These are phyloP conservation scores for Retiboletus flavoniger DNA, from an alignment of 1,284 basidiomycete genomes.

Conservation along the genomic window DNA sequence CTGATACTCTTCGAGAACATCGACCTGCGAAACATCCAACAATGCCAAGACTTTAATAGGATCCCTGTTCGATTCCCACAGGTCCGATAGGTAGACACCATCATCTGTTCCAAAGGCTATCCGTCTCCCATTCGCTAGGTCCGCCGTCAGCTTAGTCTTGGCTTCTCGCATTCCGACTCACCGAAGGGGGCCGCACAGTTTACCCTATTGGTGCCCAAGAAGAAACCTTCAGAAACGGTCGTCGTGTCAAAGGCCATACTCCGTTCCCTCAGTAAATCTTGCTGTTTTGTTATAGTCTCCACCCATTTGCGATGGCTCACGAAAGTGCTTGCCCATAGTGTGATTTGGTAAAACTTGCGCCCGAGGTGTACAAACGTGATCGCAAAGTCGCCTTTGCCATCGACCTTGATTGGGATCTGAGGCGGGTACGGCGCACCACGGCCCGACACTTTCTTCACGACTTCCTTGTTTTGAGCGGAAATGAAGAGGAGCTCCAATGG, in stretches of 20 bases:
- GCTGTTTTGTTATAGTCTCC: constrained; percentile 89
- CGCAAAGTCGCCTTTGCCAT: constrained; percentile 86
- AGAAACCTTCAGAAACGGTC: constrained; percentile 85
- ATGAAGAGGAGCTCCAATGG: constrained; percentile 92
- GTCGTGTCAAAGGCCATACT: constrained; percentile 88
- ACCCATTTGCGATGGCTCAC: constrained; percentile 93
- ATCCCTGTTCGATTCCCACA: constrained; percentile 73
- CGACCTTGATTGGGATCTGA: constrained; percentile 52
- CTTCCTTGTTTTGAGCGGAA: constrained; percentile 51
- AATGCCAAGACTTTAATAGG: constrained; percentile 91
- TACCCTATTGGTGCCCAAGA: constrained; percentile 79
- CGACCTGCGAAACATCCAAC: constrained; percentile 91
- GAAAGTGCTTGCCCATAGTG: constrained; percentile 89
- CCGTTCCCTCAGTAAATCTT: constrained; percentile 80
- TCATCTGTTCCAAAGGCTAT: constrained; percentile 97
- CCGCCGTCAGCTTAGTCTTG: constrained; percentile 10
- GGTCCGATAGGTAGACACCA: constrained; percentile 92
- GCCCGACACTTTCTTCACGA: constrained; percentile 50
- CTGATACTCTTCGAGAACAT: constrained; percentile 95
- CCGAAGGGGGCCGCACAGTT: constrained; percentile 95
- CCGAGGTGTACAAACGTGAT: constrained; percentile 95
- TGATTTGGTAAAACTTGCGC: constrained; percentile 89
- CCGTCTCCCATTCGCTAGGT: constrained; percentile 75
- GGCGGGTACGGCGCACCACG: constrained; percentile 51
- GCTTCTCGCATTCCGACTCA: constrained; percentile 45